Percentiles rank a stretch among this genome's conserved stretches.
Evolutionary conservation across 192 early-diverging fungal species (phyloP).

Genomic region (Podila verticillata): DNA sequence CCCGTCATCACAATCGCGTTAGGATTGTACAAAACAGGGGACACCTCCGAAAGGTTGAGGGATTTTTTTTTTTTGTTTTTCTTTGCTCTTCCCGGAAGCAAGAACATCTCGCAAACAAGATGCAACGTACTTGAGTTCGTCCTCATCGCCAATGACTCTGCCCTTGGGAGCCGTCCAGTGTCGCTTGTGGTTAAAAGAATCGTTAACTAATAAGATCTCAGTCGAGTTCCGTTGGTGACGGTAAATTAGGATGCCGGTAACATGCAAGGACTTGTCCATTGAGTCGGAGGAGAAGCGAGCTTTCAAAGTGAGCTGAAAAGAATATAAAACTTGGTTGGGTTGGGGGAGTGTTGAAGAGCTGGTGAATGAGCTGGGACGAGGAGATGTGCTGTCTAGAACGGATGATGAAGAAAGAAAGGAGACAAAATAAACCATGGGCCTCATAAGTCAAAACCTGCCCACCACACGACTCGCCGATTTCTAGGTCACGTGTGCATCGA

Average conservation of each 20-base stretch:
- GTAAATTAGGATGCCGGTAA: conserved; percentile 78
- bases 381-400: neutral
- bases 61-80: too few relatives aligned
- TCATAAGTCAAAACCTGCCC: neutral
- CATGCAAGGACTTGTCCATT: conserved; percentile 64
- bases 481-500: too few relatives aligned
- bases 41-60: too few relatives aligned
- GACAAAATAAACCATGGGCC: neutral
- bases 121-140: conserved; percentile 79
- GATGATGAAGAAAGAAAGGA: conserved; percentile 6
- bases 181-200: conserved; percentile 80
- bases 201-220: conserved; percentile 88
- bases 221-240: conserved; percentile 69
- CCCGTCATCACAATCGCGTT: neutral
- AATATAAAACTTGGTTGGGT: neutral
- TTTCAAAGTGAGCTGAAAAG: neutral
- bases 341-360: neutral
- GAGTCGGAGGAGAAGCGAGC: conserved; percentile 19
- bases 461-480: too few relatives aligned
- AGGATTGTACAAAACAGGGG: neutral
- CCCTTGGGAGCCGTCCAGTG: conserved; percentile 90
- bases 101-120: too few relatives aligned
- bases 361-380: neutral
- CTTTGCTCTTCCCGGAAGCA: too few relatives aligned
- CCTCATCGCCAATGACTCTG: conserved; percentile 78